Evolutionary conservation across 352 stramenopile genomes (phyloP), one percentile per base, ranked within the genome.

Genomic region (Phytopythium montanum): DNA sequence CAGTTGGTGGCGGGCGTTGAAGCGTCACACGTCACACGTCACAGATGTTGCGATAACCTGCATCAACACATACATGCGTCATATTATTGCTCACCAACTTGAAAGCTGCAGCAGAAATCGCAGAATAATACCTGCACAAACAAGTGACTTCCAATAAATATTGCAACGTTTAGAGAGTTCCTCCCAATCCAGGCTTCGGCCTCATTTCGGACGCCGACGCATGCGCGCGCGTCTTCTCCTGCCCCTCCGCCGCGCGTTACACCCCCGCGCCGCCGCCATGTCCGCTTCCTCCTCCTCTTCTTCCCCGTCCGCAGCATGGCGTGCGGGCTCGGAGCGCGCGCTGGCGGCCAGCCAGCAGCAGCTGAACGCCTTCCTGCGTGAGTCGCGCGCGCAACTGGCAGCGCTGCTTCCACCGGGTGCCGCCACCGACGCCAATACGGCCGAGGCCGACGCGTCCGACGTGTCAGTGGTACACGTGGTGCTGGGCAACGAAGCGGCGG

Each of bases 401-500:
- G 48, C 59, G 3, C 12, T 52, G 10, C 18, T 72, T 4, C 23
- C 42, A 0, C 10, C 25, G 18, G 46, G 23, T 16, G 14, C 36
- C 26, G 23, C 26, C 29, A 19, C 33, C 54, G 16, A 36, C 8
- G 31, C 31, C 7, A 10, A 36, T 6, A 36, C 8, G 7, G 31
- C 8, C 31, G 31, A 36, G 31, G 31, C 8, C 29, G 29, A 34
- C 29, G 29, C 29, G 29, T 34, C 29, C 4, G 16, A 23, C 14
- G 14, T 28, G 28, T 28, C 54, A 16, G 61, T 50, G 8, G 61
- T 94, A 34, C 77, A 88, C 59, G 72, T 92, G 7, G 58, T 90
- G 51, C 79, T 92, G 36, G 85, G 85, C 53, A 94, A 94, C 55
- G 85, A 94, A 60, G 82, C 85, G 16, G 79, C 80, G 9, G 82